Base-by-base conservation (phyloP, 768 basidiomycete species). In the Lactarius sp. region DNA sequence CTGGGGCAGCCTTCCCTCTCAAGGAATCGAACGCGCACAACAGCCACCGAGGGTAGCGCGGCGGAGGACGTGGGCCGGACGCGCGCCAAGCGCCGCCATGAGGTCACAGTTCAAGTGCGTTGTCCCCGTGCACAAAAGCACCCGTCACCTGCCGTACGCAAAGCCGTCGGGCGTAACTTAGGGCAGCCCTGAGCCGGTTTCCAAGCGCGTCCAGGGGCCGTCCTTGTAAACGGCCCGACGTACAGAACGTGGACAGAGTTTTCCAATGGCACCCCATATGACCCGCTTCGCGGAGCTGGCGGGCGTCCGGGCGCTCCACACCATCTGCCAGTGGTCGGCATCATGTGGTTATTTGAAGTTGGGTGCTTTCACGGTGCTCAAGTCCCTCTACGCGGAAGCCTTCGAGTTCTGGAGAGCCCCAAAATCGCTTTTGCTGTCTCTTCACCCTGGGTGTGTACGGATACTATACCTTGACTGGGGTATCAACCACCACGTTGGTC, bases 111-210 rank as follows among this genome's bases (percentile, higher is more conserved):
- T n/a, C n/a, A n/a, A n/a, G n/a, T 33, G 81, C 78, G 68, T 87
- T 87, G 65, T 78, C 74, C 0, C 85, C 85, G 69, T 86, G 86
- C 18, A 79, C 68, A 70, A 87, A 87, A 2, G 80, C 79, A 9
- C 85, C 86, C 2, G 85, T 87, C 84, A 1, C 85, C 84, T 49
- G 7, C 85, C 85, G 69, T 82, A 83, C 7, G 83, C 83, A 56
- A 87, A 77, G 58, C 78, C 77, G 10, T 80, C 77, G 66, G 80
- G 0, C 78, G 3, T 71, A 68, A 49, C 73, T 72, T 6, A 86
- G 68, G 13, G 80, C 83, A 6, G 73, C 71, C 57, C 73, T 67
- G 74, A 88, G 87, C 4, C 77, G 76, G 9, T 63, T 65, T 42
- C 66, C 5, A 75, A 75, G 41, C 64, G 67, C 56, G 75, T 75